phyloP scores from a whole-genome alignment of 2,329 filamentous ascomycete genomes.

The Arthrobotrys sinensis region DNA sequence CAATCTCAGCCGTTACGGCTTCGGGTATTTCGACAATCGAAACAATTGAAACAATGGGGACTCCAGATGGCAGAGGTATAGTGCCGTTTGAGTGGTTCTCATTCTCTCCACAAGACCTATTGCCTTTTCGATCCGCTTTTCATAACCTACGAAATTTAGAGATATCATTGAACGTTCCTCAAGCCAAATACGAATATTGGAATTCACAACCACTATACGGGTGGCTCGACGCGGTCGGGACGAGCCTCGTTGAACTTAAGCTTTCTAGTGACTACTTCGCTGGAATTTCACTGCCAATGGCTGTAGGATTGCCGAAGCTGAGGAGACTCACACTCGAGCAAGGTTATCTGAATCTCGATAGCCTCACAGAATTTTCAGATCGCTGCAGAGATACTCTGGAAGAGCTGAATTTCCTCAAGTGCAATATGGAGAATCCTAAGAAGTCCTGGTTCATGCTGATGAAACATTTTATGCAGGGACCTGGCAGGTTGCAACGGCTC shows the following conservation, averaged over 20 bases:
- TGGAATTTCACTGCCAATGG: conserved; percentile 16
- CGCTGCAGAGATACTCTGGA: neutral
- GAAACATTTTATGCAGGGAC: conserved; percentile 14
- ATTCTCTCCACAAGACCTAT: conserved; percentile 8
- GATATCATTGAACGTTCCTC: neutral
- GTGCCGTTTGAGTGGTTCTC: conserved; percentile 30
- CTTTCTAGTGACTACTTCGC: conserved; percentile 3
- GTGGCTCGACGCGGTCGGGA: conserved; percentile 25
- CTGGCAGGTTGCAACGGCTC: neutral
- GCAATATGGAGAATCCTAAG: conserved; percentile 33
- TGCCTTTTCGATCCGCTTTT: conserved; percentile 7
- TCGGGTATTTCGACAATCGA: conserved; percentile 18
- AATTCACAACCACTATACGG: conserved; percentile 18
- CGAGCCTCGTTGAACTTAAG: conserved; percentile 19
- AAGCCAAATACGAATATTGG: neutral
- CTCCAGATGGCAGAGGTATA: conserved; percentile 11
- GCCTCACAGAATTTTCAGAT: conserved; percentile 7
- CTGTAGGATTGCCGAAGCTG: conserved; percentile 7
- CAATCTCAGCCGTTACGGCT: conserved; percentile 9
- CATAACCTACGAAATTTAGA: conserved; percentile 15
- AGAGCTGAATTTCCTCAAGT: conserved; percentile 21
- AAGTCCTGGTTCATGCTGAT: conserved; percentile 20
- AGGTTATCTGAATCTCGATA: conserved; percentile 18
- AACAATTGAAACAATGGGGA: conserved; percentile 17
- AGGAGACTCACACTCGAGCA: conserved; percentile 4